Evolutionary conservation across 169 alveolate species (phyloP), one percentile per base, ranked within the genome.

Genomic region (Eimeria acervulina): DNA sequence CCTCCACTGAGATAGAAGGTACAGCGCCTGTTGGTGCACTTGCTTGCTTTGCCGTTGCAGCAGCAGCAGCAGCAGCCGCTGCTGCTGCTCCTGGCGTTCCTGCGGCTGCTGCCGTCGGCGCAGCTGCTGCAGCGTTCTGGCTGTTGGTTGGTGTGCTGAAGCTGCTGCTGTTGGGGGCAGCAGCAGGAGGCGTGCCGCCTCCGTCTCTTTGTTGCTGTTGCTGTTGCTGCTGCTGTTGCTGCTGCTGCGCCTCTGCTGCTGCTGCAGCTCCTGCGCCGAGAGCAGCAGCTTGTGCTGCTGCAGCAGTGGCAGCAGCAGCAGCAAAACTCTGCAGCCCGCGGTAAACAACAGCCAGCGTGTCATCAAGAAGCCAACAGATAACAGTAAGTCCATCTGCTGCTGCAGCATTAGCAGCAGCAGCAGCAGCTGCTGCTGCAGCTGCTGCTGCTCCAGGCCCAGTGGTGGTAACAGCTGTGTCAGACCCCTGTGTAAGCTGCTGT

Each of bases 361-460:
- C 95, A 12, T 78, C 95, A 2, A 92, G 70, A 21, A 92, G 72
- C 95, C 95, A 92, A 70, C 90, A 92, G 26, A 92, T 52, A 7
- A 92, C 91, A n/a, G 92, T 61, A 12, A 61, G 52, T 19, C 93
- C 76, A 42, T 85, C 88, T 40, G 88, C 95, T 21, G 88, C 90
- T 13, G 76, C 95, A 21, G 90, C 47, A 31, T 38, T 47, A 28
- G 91, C 66, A 10, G 91, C 91, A 47, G 91, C 91, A 52, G 72
- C 93, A 31, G 81, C 93, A 31, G 80, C 81, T 0, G 80, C 76
- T 13, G 93, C 74, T 1, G 93, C 74, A 31, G 93, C 80, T 33
- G 93, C 81, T 59, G 76, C 80, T 52, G 93, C 36, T n/a, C 74
- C 81, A 15, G 63, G 0, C 23, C 52, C 51, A n/a, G 81, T 7